These are phyloP conservation scores for Lumnitzera racemosa DNA, from an alignment of 345 rosid genomes.

Conservation along the genomic window DNA sequence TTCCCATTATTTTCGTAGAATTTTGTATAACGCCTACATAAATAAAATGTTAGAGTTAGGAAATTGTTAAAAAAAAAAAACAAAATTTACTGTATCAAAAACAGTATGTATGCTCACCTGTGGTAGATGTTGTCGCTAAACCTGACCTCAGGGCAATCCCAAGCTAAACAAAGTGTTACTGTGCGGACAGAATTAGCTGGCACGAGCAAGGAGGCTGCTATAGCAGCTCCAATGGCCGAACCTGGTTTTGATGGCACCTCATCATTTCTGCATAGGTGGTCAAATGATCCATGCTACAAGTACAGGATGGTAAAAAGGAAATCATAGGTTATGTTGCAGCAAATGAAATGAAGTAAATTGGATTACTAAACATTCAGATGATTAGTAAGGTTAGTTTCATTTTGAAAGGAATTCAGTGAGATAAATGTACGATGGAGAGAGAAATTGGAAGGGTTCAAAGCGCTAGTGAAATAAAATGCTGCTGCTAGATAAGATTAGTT, in stretches of 20 bases:
- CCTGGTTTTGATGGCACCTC: constrained; percentile 55
- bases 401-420: too few species aligned
- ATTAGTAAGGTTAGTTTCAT: too few species aligned
- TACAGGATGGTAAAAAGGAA: constrained; percentile 2
- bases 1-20: constrained; percentile 65
- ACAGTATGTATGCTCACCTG: constrained; percentile 31
- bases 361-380: too few species aligned
- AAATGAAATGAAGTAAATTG: too few species aligned
- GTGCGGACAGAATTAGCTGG: constrained; percentile 41
- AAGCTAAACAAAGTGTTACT: constrained; percentile 74
- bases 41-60: constrained; percentile 11
- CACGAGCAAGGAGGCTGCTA: constrained; percentile 71
- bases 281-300: constrained; percentile 66
- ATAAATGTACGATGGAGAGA: too few species aligned
- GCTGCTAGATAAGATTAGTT: neutral
- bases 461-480: neutral
- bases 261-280: constrained; percentile 31
- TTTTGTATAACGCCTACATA: constrained; percentile 72
- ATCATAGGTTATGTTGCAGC: neutral
- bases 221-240: constrained; percentile 87
- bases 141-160: constrained; percentile 87
- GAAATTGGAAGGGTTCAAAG: too few species aligned
- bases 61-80: neutral
- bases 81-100: neutral
- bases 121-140: constrained; percentile 66